Percentiles rank a stretch among this genome's conserved stretches.
Conservation (phyloP, 305 asterid genomes). For the Ajuga reptans region DNA sequence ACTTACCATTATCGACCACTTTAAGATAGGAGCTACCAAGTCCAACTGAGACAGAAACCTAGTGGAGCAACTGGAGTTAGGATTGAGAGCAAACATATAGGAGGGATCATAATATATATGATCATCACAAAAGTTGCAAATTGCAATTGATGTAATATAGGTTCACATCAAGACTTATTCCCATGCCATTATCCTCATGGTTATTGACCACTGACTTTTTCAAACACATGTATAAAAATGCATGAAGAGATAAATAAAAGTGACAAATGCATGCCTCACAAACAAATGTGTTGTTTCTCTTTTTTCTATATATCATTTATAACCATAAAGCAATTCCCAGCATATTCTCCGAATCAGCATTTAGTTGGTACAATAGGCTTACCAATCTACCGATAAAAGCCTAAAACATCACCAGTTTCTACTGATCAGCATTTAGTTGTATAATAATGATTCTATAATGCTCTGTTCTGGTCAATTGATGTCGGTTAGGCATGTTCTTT, state of each 20-base stretch:
- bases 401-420: background rate
- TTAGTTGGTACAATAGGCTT: background rate
- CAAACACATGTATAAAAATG: background rate
- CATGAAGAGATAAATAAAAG: background rate
- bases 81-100: slow-evolving; percentile 1
- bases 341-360: slow-evolving; percentile 8
- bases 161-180: slow-evolving; percentile 7
- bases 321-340: background rate
- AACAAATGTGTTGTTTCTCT: background rate
- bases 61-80: slow-evolving; percentile 22
- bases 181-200: background rate
- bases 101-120: slow-evolving; percentile 1
- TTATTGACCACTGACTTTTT: background rate
- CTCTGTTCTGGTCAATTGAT: background rate
- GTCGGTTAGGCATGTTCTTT: background rate
- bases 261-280: background rate
- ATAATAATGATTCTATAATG: background rate
- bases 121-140: slow-evolving; percentile 10
- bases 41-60: slow-evolving; percentile 66
- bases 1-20: slow-evolving; percentile 83
- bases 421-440: background rate
- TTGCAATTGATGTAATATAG: background rate
- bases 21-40: slow-evolving; percentile 59
- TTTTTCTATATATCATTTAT: background rate
- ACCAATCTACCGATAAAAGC: background rate